Base-by-base conservation (phyloP, 352 stramenopile genomes). In the Globisporangium radiosum region DNA sequence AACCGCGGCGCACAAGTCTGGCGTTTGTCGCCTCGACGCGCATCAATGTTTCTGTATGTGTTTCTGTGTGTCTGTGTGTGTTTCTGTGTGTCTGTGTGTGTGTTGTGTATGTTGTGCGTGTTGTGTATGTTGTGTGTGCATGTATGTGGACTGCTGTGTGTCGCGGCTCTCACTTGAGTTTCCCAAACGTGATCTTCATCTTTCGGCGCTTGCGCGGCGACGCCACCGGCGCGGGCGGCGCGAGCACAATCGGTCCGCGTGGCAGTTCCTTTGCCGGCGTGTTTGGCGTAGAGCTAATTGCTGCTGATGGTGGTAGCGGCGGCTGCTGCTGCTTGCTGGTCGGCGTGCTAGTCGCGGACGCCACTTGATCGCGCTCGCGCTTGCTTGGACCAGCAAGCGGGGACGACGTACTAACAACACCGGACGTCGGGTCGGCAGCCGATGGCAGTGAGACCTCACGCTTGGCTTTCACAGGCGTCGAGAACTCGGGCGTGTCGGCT, bases 161-260 rank as follows among this genome's bases (percentile, higher is more conserved):
- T 36, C 54, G 33, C 5, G 15, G 37, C 59, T 67, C 66, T 92
- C 76, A 94, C 75, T 84, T 87, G 65, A 92, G 73, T 88, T 93
- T 90, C 64, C 67, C 75, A 87, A 94, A 94, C 73, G 81, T 89
- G 74, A 94, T 94, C 88, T 94, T 94, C 84, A 94, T 94, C 87
- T 94, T 94, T 86, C 84, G 84, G 79, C 84, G 79, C 69, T 94
- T 94, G 72, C 84, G 84, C 52, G 84, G 84, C 52, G 84, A 92
- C 47, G 81, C 78, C 47, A 81, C 70, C 5, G 68, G 57, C 39
- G 60, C 70, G 54, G 70, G 56, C 51, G 80, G 68, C 58, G 75
- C 72, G 17, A 66, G 59, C 17, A 68, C 58, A 52, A 68, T 57
- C 59, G 79, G 64, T 5, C 14, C 36, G 17, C 17, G 59, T 8